Percentiles rank a stretch among this genome's conserved stretches.
Evolutionary conservation across 805 yeast genomes (phyloP).

Genomic region (Candida silvatica): DNA sequence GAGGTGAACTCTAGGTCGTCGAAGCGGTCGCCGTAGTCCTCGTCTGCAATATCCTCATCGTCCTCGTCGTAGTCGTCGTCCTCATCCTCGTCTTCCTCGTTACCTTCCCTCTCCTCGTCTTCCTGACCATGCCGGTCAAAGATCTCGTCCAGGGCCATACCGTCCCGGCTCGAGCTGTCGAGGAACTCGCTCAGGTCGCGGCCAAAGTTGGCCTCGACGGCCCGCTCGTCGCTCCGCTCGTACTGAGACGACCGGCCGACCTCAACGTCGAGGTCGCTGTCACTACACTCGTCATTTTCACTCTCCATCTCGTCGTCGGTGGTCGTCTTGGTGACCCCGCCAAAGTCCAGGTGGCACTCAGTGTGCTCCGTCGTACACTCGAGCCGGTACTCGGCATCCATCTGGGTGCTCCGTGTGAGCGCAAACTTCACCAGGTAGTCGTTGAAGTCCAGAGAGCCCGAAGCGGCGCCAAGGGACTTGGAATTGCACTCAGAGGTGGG

Average conservation of each 20-base stretch:
- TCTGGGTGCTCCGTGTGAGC: constrained; percentile 6
- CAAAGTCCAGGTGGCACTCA: constrained; percentile 15
- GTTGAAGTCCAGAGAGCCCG: constrained; percentile 19
- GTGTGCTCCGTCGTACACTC: neutral
- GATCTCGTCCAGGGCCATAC: neutral
- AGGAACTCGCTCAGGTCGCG: neutral
- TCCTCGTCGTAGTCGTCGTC: constrained; percentile 7
- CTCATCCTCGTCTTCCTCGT: constrained; percentile 6
- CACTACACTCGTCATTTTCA: constrained; percentile 1
- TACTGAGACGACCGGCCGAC: neutral
- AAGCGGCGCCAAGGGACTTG: no score
- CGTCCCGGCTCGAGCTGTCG: neutral
- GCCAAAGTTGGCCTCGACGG: no score
- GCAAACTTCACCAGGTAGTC: constrained; percentile 15
- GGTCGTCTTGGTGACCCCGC: constrained; percentile 10
- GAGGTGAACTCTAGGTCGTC: constrained; percentile 2
- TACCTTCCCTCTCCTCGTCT: constrained; percentile 3
- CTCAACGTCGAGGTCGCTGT: neutral
- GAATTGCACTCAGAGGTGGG: no score
- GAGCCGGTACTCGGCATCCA: neutral
- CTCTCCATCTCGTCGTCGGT: constrained; percentile 9
- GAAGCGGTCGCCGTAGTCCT: constrained; percentile 5
- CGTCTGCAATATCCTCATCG: constrained; percentile 19
- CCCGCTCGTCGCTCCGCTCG: no score
- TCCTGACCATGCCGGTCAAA: neutral